A percentile compares a stretch with the other conserved stretches of the same genome.
Evolutionary conservation across 2,329 filamentous ascomycete species (phyloP).

Genomic region (Aspergillus fumigatiaffinis): DNA sequence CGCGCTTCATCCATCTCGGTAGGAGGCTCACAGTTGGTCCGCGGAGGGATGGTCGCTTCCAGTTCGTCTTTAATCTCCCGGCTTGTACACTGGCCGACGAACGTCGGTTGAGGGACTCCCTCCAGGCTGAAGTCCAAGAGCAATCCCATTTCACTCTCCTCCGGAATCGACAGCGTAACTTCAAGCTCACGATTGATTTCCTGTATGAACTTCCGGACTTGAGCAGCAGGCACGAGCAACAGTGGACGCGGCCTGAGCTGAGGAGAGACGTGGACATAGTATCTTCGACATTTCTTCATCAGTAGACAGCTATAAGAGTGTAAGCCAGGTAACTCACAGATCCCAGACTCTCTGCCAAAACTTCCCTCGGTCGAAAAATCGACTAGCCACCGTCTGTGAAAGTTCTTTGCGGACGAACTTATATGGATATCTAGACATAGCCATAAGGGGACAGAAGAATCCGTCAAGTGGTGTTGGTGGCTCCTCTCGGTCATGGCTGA

Average conservation of each 20-base stretch:
- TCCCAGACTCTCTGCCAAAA: constrained; percentile 65
- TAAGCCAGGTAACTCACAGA: constrained; percentile 55
- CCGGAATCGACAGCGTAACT: constrained; percentile 56
- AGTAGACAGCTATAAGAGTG: not conserved
- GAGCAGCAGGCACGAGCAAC: constrained; percentile 63
- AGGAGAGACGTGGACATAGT: constrained; percentile 59
- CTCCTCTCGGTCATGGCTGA: not conserved
- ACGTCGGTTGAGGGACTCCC: constrained; percentile 62
- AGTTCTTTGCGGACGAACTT: constrained; percentile 34
- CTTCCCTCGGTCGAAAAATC: constrained; percentile 40
- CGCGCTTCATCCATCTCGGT: constrained; percentile 9
- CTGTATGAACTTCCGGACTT: constrained; percentile 62
- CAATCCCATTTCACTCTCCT: constrained; percentile 53
- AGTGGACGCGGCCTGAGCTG: constrained; percentile 50
- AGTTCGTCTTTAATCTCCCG: constrained; percentile 39
- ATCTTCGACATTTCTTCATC: constrained; percentile 44
- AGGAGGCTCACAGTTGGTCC: not conserved
- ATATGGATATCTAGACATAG: constrained; percentile 42
- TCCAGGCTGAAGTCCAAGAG: constrained; percentile 58
- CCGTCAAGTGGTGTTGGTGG: constrained; percentile 10
- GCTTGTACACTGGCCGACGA: constrained; percentile 56
- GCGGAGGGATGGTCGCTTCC: constrained; percentile 30
- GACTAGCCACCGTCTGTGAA: constrained; percentile 31
- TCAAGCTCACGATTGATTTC: constrained; percentile 57
- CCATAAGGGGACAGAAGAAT: constrained; percentile 38